Conservation (phyloP, 768 basidiomycete species). For the Lactifluus hygrophoroides region DNA sequence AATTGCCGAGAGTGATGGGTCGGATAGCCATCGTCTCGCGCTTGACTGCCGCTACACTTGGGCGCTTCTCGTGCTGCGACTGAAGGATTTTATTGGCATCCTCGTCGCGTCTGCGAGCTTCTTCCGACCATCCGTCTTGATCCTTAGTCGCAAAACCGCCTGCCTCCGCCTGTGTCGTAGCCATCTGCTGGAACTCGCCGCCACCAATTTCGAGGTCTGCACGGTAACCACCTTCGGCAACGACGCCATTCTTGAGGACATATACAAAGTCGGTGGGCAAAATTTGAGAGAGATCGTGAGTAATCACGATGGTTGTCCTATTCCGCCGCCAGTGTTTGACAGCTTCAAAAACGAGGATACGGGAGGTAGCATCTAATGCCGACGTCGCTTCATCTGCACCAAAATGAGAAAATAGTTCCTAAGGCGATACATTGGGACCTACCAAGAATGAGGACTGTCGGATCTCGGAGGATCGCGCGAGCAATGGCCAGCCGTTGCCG, state of each 20-base stretch:
- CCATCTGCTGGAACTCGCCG: conserved; percentile 70
- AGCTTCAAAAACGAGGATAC: conserved; percentile 74
- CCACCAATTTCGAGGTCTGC: conserved; percentile 56
- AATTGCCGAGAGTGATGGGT: conserved; percentile 58
- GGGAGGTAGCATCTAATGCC: conserved; percentile 78
- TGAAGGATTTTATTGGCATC: conserved; percentile 43
- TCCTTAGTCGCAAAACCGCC: conserved; percentile 43
- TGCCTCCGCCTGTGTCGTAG: conserved; percentile 42
- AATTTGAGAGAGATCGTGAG: conserved; percentile 90
- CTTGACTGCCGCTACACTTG: conserved; percentile 25
- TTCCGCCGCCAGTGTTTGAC: conserved; percentile 60
- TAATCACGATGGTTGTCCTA: conserved; percentile 89
- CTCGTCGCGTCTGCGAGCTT: conserved; percentile 29
- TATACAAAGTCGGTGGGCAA: conserved; percentile 76
- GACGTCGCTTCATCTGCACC: conserved; percentile 68
- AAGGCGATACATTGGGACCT: conserved; percentile 25
- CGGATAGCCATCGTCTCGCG: conserved; percentile 43
- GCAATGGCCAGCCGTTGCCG: conserved; percentile 86
- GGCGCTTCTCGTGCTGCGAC: conserved; percentile 33
- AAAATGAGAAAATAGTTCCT: conserved; percentile 1
- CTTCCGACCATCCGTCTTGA: conserved; percentile 22
- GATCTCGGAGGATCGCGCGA: conserved; percentile 75
- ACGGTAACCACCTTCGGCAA: conserved; percentile 86
- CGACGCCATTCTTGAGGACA: conserved; percentile 70
- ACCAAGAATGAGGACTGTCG: conserved; percentile 88